Evolutionary conservation across 2,329 filamentous ascomycete genomes (phyloP).

Genomic region (Plectosphaerella plurivora): DNA sequence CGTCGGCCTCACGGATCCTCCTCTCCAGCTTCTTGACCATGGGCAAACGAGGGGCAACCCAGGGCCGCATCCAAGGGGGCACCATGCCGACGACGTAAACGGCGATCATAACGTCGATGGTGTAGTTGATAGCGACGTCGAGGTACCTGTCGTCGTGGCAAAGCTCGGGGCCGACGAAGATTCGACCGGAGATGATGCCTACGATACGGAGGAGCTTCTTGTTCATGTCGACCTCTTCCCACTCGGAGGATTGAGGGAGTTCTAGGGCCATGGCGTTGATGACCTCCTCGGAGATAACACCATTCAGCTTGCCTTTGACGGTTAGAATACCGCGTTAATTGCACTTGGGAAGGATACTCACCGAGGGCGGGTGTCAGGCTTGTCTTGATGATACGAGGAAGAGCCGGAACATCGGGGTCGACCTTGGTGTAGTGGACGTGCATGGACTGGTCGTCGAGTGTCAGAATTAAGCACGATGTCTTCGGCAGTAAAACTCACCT

Average conservation of each 20-base stretch:
- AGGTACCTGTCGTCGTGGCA: slow-evolving; percentile 52
- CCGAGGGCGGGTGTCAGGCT: slow-evolving; percentile 27
- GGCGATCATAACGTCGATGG: slow-evolving; percentile 42
- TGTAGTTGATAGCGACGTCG: slow-evolving; percentile 45
- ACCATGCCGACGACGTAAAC: slow-evolving; percentile 47
- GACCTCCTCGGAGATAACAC: slow-evolving; percentile 32
- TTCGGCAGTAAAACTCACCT: slow-evolving; percentile 25
- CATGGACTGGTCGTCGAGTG: slow-evolving; percentile 15
- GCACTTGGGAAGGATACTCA: slow-evolving; percentile 4
- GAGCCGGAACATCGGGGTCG: slow-evolving; percentile 13
- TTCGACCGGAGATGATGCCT: slow-evolving; percentile 46
- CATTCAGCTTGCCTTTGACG: slow-evolving; percentile 26
- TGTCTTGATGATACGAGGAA: slow-evolving; percentile 23
- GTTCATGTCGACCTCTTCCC: slow-evolving; percentile 49
- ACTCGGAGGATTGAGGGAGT: slow-evolving; percentile 35
- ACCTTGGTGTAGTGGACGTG: slow-evolving; percentile 28
- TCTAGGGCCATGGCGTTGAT: slow-evolving; percentile 23
- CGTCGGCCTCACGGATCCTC: slow-evolving; percentile 36
- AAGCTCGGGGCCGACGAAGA: slow-evolving; percentile 46
- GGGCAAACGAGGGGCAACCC: slow-evolving; percentile 39
- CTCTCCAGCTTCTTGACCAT: slow-evolving; percentile 39
- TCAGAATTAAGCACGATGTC: too few species aligned
- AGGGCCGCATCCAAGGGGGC: slow-evolving; percentile 42
- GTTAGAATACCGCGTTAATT: not conserved
- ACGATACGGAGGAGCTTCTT: slow-evolving; percentile 46